Percentiles rank a stretch among this genome's conserved stretches.
Evolutionary conservation across 768 basidiomycete genomes (phyloP).

Genomic region (Phanerochaete sordida): DNA sequence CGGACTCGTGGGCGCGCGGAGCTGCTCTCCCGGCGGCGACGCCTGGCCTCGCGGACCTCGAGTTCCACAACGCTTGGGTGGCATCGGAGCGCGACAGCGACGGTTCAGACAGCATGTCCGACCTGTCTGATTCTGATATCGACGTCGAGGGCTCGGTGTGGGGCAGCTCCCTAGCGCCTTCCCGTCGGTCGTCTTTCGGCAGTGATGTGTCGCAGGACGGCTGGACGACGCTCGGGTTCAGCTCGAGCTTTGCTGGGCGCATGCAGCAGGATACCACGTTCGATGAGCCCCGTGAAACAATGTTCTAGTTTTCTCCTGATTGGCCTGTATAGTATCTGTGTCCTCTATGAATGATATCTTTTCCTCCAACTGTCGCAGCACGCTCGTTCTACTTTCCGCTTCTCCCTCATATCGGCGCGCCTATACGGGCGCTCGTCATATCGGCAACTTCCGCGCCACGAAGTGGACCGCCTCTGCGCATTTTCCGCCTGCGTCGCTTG

Average conservation of each 20-base stretch:
- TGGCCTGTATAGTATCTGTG: neutral
- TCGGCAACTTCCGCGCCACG: neutral
- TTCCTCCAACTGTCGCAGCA: no score
- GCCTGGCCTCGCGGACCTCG: constrained; percentile 15
- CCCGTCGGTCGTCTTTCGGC: constrained; percentile 14
- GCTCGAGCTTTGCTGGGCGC: constrained; percentile 32
- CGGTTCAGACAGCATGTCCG: constrained; percentile 11
- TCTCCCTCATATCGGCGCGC: no score
- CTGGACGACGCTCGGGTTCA: constrained; percentile 33
- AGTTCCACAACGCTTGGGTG: constrained; percentile 24
- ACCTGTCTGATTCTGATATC: constrained; percentile 2
- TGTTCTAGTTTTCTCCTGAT: constrained; percentile 8
- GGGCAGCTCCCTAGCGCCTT: constrained; percentile 6
- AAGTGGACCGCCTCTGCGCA: neutral
- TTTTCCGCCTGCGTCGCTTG: neutral
- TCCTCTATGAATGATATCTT: neutral
- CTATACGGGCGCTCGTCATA: no score
- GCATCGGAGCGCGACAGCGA: constrained; percentile 7
- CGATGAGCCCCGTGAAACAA: constrained; percentile 7
- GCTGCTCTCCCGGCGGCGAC: neutral
- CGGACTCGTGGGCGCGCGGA: constrained; percentile 13
- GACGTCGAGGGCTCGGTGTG: constrained; percentile 6
- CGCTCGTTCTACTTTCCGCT: no score
- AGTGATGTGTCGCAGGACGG: constrained; percentile 22
- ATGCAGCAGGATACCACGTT: neutral